A percentile compares a stretch with the other conserved stretches of the same genome.
These are phyloP conservation scores for Chenopodium berlandieri DNA, from an alignment of 148 eudicot species.

Conservation along the genomic window DNA sequence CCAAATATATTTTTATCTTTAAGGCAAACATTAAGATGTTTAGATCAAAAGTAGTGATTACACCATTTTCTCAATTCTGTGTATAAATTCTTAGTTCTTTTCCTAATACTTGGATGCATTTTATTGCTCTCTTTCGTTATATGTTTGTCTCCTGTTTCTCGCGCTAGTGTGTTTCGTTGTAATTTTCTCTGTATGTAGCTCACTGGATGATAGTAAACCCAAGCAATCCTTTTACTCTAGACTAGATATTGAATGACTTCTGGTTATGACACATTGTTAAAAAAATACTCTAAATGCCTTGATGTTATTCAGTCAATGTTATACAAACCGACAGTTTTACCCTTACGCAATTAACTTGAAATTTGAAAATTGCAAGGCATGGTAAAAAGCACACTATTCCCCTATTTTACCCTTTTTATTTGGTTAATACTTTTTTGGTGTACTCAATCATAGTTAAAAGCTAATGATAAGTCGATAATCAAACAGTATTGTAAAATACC, in stretches of 20 bases:
- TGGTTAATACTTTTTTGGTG: no score
- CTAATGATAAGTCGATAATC: background rate
- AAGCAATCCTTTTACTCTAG: background rate
- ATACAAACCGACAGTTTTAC: no score
- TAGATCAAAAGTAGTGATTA: background rate
- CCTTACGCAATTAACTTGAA: background rate
- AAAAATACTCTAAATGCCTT: background rate
- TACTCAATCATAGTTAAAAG: background rate
- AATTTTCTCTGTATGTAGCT: background rate
- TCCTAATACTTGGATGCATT: background rate
- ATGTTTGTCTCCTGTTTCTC: background rate
- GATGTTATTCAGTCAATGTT: background rate
- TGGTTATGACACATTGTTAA: background rate
- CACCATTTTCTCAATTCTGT: background rate
- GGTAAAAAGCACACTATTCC: no score
- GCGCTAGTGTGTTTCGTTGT: background rate
- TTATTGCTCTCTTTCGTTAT: background rate
- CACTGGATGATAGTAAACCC: background rate
- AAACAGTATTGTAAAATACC: no score
- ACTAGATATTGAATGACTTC: background rate
- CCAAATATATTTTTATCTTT: background rate
- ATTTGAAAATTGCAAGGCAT: background rate
- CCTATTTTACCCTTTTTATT: no score
- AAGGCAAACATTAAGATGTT: background rate
- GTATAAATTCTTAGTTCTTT: background rate